Percentiles rank a stretch among this genome's conserved stretches.
Evolutionary conservation across 345 rosid species (phyloP).

Genomic region (Carallia brachiata): DNA sequence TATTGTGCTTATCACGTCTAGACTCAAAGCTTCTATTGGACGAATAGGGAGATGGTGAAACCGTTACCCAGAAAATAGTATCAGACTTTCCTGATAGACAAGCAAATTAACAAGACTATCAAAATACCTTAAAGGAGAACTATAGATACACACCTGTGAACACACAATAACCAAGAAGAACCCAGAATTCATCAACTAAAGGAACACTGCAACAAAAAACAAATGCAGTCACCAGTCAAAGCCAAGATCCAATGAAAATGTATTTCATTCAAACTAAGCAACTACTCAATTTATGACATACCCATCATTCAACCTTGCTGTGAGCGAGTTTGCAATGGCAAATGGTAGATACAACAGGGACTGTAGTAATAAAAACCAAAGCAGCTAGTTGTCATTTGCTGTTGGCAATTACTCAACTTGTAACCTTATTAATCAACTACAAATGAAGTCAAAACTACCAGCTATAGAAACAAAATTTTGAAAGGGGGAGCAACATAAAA

Average conservation of each 20-base stretch:
- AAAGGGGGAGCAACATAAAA: neutral
- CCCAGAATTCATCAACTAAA: slow-evolving; percentile 85
- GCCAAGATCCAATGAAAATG: slow-evolving; percentile 4
- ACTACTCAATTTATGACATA: slow-evolving; percentile 34
- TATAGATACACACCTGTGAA: slow-evolving; percentile 56
- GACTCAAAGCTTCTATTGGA: too few relatives aligned
- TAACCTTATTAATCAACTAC: neutral
- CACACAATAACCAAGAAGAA: slow-evolving; percentile 84
- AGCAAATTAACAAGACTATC: neutral
- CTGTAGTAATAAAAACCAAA: slow-evolving; percentile 38
- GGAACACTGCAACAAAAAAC: slow-evolving; percentile 63
- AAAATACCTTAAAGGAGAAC: neutral
- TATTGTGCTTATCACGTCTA: too few relatives aligned
- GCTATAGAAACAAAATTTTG: neutral
- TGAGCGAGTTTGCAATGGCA: slow-evolving; percentile 89
- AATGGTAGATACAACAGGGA: slow-evolving; percentile 88
- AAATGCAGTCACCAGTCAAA: slow-evolving; percentile 13
- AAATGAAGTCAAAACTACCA: neutral
- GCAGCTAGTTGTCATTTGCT: slow-evolving; percentile 1
- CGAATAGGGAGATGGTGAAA: neutral
- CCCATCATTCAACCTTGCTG: slow-evolving; percentile 94
- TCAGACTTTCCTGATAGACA: neutral
- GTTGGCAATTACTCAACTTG: neutral
- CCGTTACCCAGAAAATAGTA: neutral
- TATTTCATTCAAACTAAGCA: neutral